phyloP scores from a whole-genome alignment of 495 filamentous ascomycete species.

The Penicillium argentinense region DNA sequence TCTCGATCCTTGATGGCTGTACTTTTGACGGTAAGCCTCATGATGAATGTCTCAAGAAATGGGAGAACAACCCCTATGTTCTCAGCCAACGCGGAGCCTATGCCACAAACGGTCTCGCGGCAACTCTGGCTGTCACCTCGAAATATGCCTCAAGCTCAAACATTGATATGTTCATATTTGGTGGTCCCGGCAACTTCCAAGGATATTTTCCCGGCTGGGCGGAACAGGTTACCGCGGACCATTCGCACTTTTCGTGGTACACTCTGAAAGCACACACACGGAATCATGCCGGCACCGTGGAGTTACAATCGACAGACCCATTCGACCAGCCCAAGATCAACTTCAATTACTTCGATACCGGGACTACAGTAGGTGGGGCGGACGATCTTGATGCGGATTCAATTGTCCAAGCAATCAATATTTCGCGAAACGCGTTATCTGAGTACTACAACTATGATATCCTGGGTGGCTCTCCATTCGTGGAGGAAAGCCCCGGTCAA shows the following conservation, averaged over 20 bases:
- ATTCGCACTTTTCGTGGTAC: constrained; percentile 42
- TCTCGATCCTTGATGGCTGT: constrained; percentile 43
- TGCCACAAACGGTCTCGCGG: constrained; percentile 41
- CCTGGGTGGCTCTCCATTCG: neutral
- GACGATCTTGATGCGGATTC: constrained; percentile 41
- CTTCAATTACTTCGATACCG: constrained; percentile 53
- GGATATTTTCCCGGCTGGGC: constrained; percentile 34
- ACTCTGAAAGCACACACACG: constrained; percentile 54
- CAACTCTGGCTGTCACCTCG: constrained; percentile 41
- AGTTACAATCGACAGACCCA: constrained; percentile 46
- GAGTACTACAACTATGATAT: constrained; percentile 13
- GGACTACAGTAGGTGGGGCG: constrained; percentile 16
- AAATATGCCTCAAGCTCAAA: constrained; percentile 15
- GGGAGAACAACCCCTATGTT: constrained; percentile 24
- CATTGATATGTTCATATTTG: constrained; percentile 51
- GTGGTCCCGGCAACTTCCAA: constrained; percentile 49
- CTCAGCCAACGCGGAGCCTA: constrained; percentile 45
- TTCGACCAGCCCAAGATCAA: constrained; percentile 53
- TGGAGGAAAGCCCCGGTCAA: constrained; percentile 44
- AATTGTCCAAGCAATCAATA: constrained; percentile 41
- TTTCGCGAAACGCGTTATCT: constrained; percentile 37
- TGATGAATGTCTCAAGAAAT: constrained; percentile 47
- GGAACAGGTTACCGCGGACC: constrained; percentile 11
- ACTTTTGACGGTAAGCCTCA: constrained; percentile 32
- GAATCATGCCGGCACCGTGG: constrained; percentile 49